phyloP scores from a whole-genome alignment of 2,329 filamentous ascomycete genomes.

The Alternaria sp. region DNA sequence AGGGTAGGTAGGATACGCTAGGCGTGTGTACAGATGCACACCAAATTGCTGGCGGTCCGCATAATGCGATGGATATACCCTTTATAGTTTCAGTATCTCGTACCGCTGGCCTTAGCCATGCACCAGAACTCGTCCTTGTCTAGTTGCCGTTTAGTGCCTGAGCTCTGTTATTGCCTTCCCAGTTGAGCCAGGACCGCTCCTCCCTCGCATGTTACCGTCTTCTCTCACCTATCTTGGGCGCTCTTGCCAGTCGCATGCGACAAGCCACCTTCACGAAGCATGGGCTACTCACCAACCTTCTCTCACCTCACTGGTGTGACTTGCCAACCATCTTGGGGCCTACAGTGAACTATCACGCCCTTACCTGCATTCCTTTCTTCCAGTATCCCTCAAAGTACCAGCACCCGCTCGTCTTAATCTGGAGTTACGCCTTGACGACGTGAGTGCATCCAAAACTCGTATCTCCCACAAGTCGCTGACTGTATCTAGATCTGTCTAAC shows the following conservation, averaged over 20 bases:
- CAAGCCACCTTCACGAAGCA: not conserved
- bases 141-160: not conserved
- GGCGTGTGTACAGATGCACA: conserved; percentile 9
- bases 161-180: not conserved
- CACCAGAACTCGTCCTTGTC: not conserved
- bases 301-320: conserved; percentile 2
- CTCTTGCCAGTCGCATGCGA: not conserved
- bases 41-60: conserved; percentile 5
- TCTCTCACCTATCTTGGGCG: not conserved
- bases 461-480: not conserved
- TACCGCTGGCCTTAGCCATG: not conserved
- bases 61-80: conserved; percentile 26
- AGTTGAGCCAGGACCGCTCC: not conserved
- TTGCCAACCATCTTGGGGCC: not conserved
- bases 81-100: conserved; percentile 17
- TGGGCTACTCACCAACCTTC: not conserved
- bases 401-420: not conserved
- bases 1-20: conserved; percentile 19
- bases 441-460: not conserved
- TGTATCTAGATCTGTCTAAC: not conserved
- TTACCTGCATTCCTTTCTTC: not conserved
- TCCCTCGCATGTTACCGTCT: not conserved
- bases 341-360: not conserved
- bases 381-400: not conserved
- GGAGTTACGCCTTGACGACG: not conserved